A percentile compares a stretch with the other conserved stretches of the same genome.
These are phyloP conservation scores for Cystobasidium pallidum DNA, from an alignment of 1,284 basidiomycete species.

Conservation along the genomic window DNA sequence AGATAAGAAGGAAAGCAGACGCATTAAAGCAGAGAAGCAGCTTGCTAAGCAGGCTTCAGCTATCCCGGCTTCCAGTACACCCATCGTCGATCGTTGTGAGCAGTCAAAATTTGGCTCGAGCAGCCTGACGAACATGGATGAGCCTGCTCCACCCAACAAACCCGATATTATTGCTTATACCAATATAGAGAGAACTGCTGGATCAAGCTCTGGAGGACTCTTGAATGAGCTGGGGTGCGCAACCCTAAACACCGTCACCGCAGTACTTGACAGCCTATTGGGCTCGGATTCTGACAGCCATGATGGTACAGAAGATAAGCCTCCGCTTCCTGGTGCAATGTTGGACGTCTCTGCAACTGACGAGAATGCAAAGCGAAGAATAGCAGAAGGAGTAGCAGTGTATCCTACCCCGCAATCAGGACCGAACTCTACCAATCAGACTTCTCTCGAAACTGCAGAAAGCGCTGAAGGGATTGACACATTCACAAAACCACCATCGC, in stretches of 20 bases:
- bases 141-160: not conserved
- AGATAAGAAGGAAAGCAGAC: slow-evolving; percentile 7
- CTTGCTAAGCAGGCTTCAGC: not conserved
- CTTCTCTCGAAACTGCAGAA: not conserved
- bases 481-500: not conserved
- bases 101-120: not conserved
- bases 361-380: not conserved
- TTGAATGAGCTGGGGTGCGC: slow-evolving; percentile 2
- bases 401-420: slow-evolving; percentile 14
- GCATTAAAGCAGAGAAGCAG: slow-evolving; percentile 12
- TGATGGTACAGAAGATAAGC: not conserved
- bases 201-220: not conserved
- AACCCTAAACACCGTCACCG: not conserved
- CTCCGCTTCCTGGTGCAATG: not conserved
- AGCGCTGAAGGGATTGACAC: not conserved
- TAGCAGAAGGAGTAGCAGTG: not conserved
- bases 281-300: not conserved
- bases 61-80: too few relatives aligned
- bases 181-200: not conserved
- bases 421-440: slow-evolving; percentile 1
- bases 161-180: not conserved
- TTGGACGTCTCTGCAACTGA: too few relatives aligned
- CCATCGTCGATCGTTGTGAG: not conserved
- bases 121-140: not conserved
- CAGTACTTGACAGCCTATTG: not conserved